These are phyloP conservation scores for Clavispora asparagi DNA, from an alignment of 805 yeast species.

Conservation along the genomic window DNA sequence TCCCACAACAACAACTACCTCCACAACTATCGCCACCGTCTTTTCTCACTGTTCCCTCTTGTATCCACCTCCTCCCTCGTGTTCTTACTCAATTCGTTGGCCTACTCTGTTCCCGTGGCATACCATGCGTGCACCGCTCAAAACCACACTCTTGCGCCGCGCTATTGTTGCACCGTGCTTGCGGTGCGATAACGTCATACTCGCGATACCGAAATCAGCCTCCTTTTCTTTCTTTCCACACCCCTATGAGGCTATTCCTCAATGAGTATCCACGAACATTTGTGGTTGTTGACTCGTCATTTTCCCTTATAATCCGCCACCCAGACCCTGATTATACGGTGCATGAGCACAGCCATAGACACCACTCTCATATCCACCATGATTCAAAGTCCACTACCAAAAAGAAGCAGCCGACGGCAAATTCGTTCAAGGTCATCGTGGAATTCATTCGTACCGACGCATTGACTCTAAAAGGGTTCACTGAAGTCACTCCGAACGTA, in stretches of 20 bases:
- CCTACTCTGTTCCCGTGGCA: no score
- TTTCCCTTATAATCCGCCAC: constrained; percentile 57
- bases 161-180: background rate
- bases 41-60: no score
- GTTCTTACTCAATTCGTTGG: no score
- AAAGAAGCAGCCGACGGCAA: constrained; percentile 14
- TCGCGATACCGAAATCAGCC: background rate
- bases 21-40: no score
- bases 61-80: no score
- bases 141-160: background rate
- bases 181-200: background rate
- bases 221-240: background rate
- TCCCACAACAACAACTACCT: no score
- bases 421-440: constrained; percentile 35
- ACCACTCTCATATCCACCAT: constrained; percentile 16
- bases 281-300: constrained; percentile 55
- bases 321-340: constrained; percentile 28
- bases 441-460: constrained; percentile 45
- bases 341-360: constrained; percentile 14
- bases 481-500: constrained; percentile 36
- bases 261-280: constrained; percentile 65
- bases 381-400: constrained; percentile 11
- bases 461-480: constrained; percentile 35
- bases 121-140: background rate
- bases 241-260: constrained; percentile 54